A percentile compares a stretch with the other conserved stretches of the same genome.
phyloP scores from a whole-genome alignment of 768 basidiomycete genomes.

The Amanita exitialis region DNA sequence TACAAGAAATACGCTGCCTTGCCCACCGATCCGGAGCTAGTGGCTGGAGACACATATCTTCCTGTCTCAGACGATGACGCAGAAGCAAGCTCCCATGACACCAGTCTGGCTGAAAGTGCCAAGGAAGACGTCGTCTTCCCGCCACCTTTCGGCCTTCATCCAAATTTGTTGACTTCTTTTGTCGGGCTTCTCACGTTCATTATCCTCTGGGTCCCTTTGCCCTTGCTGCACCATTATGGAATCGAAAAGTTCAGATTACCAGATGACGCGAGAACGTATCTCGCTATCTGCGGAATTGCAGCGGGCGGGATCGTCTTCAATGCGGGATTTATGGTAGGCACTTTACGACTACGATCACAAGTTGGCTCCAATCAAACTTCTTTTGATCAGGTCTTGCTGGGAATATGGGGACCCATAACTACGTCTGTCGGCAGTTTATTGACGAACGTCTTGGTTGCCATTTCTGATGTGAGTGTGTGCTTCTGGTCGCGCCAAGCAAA shows the following conservation, averaged over 20 bases:
- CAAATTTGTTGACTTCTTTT: slow-evolving; percentile 70
- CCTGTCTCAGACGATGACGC: slow-evolving; percentile 31
- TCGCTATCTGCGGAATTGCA: slow-evolving; percentile 60
- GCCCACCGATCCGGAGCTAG: slow-evolving; percentile 49
- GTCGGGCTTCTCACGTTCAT: slow-evolving; percentile 75
- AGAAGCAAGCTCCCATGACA: slow-evolving; percentile 10
- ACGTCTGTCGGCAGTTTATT: slow-evolving; percentile 87
- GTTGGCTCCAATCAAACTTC: slow-evolving; percentile 5
- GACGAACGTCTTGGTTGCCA: slow-evolving; percentile 84
- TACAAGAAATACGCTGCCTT: slow-evolving; percentile 76
- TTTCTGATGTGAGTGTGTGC: slow-evolving; percentile 50
- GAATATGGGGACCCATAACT: slow-evolving; percentile 81
- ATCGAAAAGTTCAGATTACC: slow-evolving; percentile 65
- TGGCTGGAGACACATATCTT: slow-evolving; percentile 32
- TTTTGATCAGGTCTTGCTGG: slow-evolving; percentile 55
- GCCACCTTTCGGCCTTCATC: slow-evolving; percentile 76
- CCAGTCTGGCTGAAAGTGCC: slow-evolving; percentile 1
- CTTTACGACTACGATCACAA: not conserved
- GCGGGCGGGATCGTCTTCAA: slow-evolving; percentile 71
- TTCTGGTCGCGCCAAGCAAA: slow-evolving; percentile 1
- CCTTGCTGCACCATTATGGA: slow-evolving; percentile 56
- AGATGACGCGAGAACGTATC: slow-evolving; percentile 27
- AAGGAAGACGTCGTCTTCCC: slow-evolving; percentile 25
- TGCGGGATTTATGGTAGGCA: slow-evolving; percentile 71
- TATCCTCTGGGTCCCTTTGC: slow-evolving; percentile 71